Base-by-base conservation (phyloP, 1,139 yeast genomes). In the Waltiozyma sp. region DNA sequence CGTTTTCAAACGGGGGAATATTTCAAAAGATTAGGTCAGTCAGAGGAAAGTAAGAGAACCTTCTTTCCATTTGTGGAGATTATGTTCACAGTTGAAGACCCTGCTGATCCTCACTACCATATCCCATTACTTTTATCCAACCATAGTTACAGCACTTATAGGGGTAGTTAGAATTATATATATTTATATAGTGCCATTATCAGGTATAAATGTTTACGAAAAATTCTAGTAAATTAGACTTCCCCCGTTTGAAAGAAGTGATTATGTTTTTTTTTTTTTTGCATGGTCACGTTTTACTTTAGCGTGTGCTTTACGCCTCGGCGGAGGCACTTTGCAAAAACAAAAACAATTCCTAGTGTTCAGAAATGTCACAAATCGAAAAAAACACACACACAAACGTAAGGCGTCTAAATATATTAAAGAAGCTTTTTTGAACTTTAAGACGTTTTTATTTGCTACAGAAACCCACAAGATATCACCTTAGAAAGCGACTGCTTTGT, bases 21-120 rank as follows among this genome's bases (percentile, higher is more conserved):
- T 60, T 79, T 84, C 57, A 52, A 51, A 15, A 41, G 58, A 13
- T 47, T 60, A 24, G 55, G 63, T 18, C 23, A 21, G 23, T 21
- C 23, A 21, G 23, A 21, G 23, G 52, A 54, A 13, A 28, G n/a
- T 11, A 28, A 28, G n/a, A 56, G 73, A 46, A 77, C 84, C 0
- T 87, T 87, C 60, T 87, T 86, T 66, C 96, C 96, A 0, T 82
- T 73, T 56, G 86, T 86, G 9, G 96, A 87, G 48, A 83, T 87
- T 40, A 68, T 72, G 1, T 87, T 87, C 57, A 72, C 72, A 38
- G 75, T 87, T 7, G 71, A 70, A 11, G 66, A 70, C 49, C 81
- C 83, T 0, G 81, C 89, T 0, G 88, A 80, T 50, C 65, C 73
- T 36, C 96, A 88, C 61, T 88, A 86, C 62, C 96, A 88, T 59